These are phyloP conservation scores for Wallacemonas sp. DNA, from an alignment of 208 protist genomes.

Conservation along the genomic window DNA sequence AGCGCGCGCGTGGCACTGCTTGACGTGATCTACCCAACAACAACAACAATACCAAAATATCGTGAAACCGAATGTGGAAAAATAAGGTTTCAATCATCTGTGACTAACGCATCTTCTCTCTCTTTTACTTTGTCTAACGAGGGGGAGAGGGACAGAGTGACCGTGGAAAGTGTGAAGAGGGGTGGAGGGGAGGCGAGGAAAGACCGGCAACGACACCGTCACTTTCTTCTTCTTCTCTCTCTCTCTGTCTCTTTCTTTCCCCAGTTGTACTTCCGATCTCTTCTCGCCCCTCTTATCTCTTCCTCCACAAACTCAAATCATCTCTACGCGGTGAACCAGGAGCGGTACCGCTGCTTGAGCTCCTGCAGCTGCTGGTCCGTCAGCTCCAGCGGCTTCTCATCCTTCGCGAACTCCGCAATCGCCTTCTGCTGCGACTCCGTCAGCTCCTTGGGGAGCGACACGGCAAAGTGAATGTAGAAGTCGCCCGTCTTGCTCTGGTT, in stretches of 20 bases:
- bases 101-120: no score
- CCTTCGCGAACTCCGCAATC: conserved; percentile 85
- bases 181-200: no score
- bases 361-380: conserved; percentile 79
- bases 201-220: no score
- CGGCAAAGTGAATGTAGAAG: conserved; percentile 90
- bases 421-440: conserved; percentile 77
- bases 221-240: not conserved
- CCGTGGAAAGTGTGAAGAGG: no score
- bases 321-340: conserved; percentile 71
- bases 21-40: conserved; percentile 7
- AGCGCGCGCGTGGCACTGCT: conserved; percentile 2
- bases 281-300: not conserved
- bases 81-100: no score
- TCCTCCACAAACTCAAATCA: not conserved
- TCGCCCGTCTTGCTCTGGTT: conserved; percentile 87
- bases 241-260: not conserved
- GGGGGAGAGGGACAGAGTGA: no score
- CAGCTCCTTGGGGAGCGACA: conserved; percentile 81
- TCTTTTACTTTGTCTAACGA: no score
- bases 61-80: no score
- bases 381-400: conserved; percentile 78
- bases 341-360: conserved; percentile 80
- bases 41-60: conserved; percentile 23
- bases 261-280: not conserved